Conservation (phyloP, 306 rosid species). For the Pueraria montana region DNA sequence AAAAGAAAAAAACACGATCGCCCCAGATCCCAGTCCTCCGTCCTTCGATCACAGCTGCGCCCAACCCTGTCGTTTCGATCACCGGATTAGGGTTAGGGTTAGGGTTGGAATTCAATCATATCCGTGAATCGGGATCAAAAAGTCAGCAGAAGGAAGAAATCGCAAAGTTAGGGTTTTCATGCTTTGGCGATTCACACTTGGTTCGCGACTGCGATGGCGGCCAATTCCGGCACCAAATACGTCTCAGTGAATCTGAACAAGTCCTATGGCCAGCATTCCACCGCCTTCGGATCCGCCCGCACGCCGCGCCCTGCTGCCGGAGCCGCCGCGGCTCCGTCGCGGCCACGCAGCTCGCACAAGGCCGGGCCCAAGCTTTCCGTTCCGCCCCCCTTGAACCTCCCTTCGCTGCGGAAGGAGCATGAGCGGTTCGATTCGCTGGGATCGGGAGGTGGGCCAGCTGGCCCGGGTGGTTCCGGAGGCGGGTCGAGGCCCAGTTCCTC, state of each 20-base stretch:
- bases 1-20: background rate
- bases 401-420: constrained; percentile 89
- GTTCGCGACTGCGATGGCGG: constrained; percentile 84
- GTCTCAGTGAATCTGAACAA: constrained; percentile 95
- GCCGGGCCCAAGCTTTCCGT: constrained; percentile 92
- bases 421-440: constrained; percentile 88
- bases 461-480: constrained; percentile 68
- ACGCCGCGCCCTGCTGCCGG: constrained; percentile 56
- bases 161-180: constrained; percentile 71
- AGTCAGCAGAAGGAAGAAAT: background rate
- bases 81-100: constrained; percentile 21
- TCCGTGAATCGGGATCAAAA: constrained; percentile 23
- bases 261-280: constrained; percentile 85
- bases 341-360: constrained; percentile 96
- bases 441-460: constrained; percentile 67
- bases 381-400: constrained; percentile 99
- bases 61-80: constrained; percentile 14
- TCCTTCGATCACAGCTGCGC: constrained; percentile 25
- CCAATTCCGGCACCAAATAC: constrained; percentile 90
- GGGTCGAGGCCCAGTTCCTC: constrained; percentile 84
- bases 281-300: constrained; percentile 65
- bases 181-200: constrained; percentile 68
- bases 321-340: constrained; percentile 82
- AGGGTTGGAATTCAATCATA: constrained; percentile 23
- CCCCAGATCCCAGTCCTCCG: background rate